Conservation (phyloP, 768 basidiomycete genomes). For the Fibroporia radiculosa region DNA sequence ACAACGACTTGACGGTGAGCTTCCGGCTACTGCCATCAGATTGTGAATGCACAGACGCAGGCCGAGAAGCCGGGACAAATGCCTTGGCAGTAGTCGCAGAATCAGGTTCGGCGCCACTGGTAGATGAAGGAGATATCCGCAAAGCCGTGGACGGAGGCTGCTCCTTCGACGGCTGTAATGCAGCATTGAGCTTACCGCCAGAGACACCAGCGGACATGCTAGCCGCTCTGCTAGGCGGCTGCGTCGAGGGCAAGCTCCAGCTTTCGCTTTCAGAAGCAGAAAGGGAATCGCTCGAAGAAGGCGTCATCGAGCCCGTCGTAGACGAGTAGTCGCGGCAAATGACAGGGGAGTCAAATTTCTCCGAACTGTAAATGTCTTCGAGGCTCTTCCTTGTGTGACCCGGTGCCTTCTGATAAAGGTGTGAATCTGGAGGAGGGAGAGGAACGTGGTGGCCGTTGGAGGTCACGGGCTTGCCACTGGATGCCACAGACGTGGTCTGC, state of each 20-base stretch:
- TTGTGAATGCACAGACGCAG: conserved; percentile 28
- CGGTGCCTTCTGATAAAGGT: conserved; percentile 41
- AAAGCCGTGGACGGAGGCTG: conserved; percentile 13
- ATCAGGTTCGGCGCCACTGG: conserved; percentile 11
- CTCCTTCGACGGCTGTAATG: conserved; percentile 10
- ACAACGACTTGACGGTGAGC: conserved; percentile 81
- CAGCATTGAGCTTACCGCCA: conserved; percentile 24
- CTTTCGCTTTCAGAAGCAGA: conserved; percentile 51
- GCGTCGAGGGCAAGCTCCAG: conserved; percentile 55
- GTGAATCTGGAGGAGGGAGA: conserved; percentile 44
- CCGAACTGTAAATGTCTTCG: conserved; percentile 23
- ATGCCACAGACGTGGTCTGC: conserved; percentile 8
- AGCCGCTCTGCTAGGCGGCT: conserved; percentile 47
- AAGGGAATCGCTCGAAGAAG: conserved; percentile 36
- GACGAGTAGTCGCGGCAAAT: conserved; percentile 24
- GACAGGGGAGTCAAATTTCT: conserved; percentile 14
- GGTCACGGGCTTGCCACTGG: conserved; percentile 13
- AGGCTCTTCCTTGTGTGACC: conserved; percentile 40
- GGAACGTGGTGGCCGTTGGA: conserved; percentile 29
- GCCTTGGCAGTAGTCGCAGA: conserved; percentile 2
- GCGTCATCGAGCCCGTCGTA: conserved; percentile 33
- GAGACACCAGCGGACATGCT: conserved; percentile 39
- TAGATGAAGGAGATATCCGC: conserved; percentile 20
- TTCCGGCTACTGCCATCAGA: conserved; percentile 57
- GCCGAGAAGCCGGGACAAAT: conserved; percentile 9